These are phyloP conservation scores for Murraya paniculata DNA, from an alignment of 345 rosid species.

Conservation along the genomic window DNA sequence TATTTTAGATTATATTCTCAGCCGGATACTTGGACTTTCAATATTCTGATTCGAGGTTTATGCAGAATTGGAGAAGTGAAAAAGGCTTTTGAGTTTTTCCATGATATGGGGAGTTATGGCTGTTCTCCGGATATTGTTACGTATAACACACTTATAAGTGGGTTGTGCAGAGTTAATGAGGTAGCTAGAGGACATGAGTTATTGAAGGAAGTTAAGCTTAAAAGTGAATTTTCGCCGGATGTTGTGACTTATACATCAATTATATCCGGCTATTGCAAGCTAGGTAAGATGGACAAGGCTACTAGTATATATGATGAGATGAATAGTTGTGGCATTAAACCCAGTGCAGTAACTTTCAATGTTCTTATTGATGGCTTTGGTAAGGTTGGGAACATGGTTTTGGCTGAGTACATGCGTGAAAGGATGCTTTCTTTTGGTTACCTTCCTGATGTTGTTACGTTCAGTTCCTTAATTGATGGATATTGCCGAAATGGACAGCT, in stretches of 20 bases:
- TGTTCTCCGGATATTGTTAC: slow-evolving; percentile 68
- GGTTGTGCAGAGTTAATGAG: slow-evolving; percentile 59
- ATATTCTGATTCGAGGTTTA: slow-evolving; percentile 73
- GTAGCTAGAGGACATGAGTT: slow-evolving; percentile 50
- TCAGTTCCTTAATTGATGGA: slow-evolving; percentile 80
- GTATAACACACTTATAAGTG: slow-evolving; percentile 72
- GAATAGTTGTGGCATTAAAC: slow-evolving; percentile 45
- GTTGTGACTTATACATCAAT: slow-evolving; percentile 72
- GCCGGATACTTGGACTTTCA: slow-evolving; percentile 67
- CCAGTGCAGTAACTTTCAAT: slow-evolving; percentile 67
- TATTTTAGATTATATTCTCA: slow-evolving; percentile 37
- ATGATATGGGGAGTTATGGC: slow-evolving; percentile 52
- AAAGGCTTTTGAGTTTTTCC: slow-evolving; percentile 48
- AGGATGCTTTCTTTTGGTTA: slow-evolving; percentile 57
- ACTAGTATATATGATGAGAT: slow-evolving; percentile 55
- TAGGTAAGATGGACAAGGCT: slow-evolving; percentile 65
- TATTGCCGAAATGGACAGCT: slow-evolving; percentile 76
- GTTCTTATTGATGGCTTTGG: slow-evolving; percentile 80
- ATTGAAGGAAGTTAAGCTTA: slow-evolving; percentile 42
- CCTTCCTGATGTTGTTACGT: slow-evolving; percentile 68
- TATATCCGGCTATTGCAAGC: slow-evolving; percentile 73
- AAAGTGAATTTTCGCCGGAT: slow-evolving; percentile 41
- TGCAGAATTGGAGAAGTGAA: slow-evolving; percentile 49
- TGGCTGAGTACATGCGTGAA: slow-evolving; percentile 42
- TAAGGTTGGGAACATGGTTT: slow-evolving; percentile 57